Base-by-base conservation (phyloP, 495 filamentous ascomycete genomes). In the Penicillium bovifimosum region DNA sequence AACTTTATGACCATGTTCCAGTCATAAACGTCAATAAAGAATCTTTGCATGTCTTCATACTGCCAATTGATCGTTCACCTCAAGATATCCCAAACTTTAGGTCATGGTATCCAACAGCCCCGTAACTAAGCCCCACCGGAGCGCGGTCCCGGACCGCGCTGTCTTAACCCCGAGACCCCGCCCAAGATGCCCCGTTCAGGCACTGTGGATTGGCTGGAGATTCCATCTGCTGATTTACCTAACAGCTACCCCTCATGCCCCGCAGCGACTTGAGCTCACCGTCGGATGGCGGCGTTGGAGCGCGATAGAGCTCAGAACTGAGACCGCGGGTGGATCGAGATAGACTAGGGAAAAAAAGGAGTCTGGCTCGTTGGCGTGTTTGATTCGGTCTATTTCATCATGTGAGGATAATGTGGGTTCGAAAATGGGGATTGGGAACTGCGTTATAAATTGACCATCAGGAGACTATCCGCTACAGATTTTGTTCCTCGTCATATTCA, bases 131-230 rank as follows among this genome's bases (percentile, higher is more conserved):
- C n/a, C 43, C 43, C 31, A 34, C 43, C 13, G 2, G 11, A 46
- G 29, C 43, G 43, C 43, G 43, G 43, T 47, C 18, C 43, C 11
- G 43, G 43, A 47, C 43, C 43, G 43, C 43, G 43, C 43, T 47
- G 18, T 10, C 43, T 33, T 33, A 47, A 7, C 14, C 16, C 31
- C 31, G 31, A 26, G 29, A 47, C 29, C 31, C 29, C 31, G 20
- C 10, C 43, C 34, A 46, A 45, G 14, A 45, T 45, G 32, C n/a
- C 10, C n/a, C 10, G 27, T 45, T 45, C 42, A 45, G 33, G 17
- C 29, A 24, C 9, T 6, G 9, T 6, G 9, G 3, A 33, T 11
- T 20, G 16, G 5, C 8, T 34, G 20, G 20, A 24, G 20, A 4
- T 24, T 24, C 20, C 20, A 24, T 24, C 20, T 24, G 16, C n/a